Evolutionary conservation across 1,284 basidiomycete species (phyloP).

Genomic region (Pulchroboletus neoregius): DNA sequence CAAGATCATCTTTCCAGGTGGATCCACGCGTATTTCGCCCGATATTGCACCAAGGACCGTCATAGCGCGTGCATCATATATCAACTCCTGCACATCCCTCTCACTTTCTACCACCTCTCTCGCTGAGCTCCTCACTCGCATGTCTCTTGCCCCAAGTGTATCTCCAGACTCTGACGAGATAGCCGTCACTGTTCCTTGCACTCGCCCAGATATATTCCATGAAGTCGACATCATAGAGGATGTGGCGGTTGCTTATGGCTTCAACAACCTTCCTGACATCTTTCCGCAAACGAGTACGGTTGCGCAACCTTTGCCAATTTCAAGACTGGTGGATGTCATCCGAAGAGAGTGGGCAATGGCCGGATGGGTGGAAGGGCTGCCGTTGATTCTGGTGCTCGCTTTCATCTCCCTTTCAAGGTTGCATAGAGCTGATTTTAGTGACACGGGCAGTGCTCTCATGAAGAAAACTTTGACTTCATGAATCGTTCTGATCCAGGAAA

Average conservation of each 20-base stretch:
- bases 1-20: conserved; percentile 76
- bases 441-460: conserved; percentile 80
- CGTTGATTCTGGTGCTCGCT: conserved; percentile 79
- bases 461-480: conserved; percentile 95
- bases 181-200: conserved; percentile 79
- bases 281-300: conserved; percentile 97
- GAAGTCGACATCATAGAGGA: conserved; percentile 99
- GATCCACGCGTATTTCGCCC: conserved; percentile 74
- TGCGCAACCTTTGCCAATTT: conserved; percentile 87
- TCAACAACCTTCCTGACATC: conserved; percentile 90
- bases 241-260: conserved; percentile 95
- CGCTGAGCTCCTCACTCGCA: conserved; percentile 65
- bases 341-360: conserved; percentile 89
- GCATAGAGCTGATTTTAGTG: background rate
- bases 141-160: conserved; percentile 58
- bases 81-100: conserved; percentile 94
- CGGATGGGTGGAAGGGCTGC: conserved; percentile 94
- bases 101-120: conserved; percentile 61
- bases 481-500: conserved; percentile 82
- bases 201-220: conserved; percentile 95
- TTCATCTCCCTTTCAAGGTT: background rate
- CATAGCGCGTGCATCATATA: conserved; percentile 82
- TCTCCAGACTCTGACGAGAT: conserved; percentile 56
- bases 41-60: conserved; percentile 73
- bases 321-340: conserved; percentile 87